Evolutionary conservation across 2,329 filamentous ascomycete genomes (phyloP).

Genomic region (Ceratocystis cubensis): DNA sequence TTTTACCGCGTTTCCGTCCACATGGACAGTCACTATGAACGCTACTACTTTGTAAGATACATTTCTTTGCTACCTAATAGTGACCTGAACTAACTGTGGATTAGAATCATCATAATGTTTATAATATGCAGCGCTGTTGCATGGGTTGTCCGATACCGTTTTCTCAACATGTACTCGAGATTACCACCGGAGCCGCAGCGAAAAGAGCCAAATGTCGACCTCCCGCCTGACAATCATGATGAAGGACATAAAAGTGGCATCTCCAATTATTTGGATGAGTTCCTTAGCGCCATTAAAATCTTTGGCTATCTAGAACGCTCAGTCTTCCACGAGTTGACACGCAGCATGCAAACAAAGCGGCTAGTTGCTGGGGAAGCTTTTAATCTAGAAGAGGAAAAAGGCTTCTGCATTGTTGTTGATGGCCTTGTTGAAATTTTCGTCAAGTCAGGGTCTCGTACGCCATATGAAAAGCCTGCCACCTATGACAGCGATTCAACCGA

Average conservation of each 20-base stretch:
- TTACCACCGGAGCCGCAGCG: slow-evolving; percentile 88
- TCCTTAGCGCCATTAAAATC: slow-evolving; percentile 95
- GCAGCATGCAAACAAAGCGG: slow-evolving; percentile 96
- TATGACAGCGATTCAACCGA: slow-evolving; percentile 41
- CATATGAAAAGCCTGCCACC: slow-evolving; percentile 26
- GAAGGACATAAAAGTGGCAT: slow-evolving; percentile 80
- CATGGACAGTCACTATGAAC: slow-evolving; percentile 95
- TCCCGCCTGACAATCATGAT: slow-evolving; percentile 88
- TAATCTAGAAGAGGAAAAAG: slow-evolving; percentile 91
- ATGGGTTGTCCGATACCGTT: slow-evolving; percentile 91
- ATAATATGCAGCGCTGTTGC: slow-evolving; percentile 71
- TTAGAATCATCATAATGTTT: slow-evolving; percentile 61
- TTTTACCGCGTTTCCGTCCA: slow-evolving; percentile 82
- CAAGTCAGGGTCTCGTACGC: slow-evolving; percentile 55
- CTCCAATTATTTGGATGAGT: slow-evolving; percentile 95
- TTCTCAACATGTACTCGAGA: slow-evolving; percentile 92
- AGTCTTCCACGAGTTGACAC: slow-evolving; percentile 92
- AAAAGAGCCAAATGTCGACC: slow-evolving; percentile 87
- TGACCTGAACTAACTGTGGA: slow-evolving; percentile 16
- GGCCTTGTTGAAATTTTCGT: slow-evolving; percentile 96
- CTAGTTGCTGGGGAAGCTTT: slow-evolving; percentile 92
- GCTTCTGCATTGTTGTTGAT: slow-evolving; percentile 94
- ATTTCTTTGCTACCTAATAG: neutral
- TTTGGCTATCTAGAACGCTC: slow-evolving; percentile 94
- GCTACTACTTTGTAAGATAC: slow-evolving; percentile 73